A percentile compares a stretch with the other conserved stretches of the same genome.
Evolutionary conservation across 495 filamentous ascomycete genomes (phyloP).

Genomic region (Xylaria cubensis): DNA sequence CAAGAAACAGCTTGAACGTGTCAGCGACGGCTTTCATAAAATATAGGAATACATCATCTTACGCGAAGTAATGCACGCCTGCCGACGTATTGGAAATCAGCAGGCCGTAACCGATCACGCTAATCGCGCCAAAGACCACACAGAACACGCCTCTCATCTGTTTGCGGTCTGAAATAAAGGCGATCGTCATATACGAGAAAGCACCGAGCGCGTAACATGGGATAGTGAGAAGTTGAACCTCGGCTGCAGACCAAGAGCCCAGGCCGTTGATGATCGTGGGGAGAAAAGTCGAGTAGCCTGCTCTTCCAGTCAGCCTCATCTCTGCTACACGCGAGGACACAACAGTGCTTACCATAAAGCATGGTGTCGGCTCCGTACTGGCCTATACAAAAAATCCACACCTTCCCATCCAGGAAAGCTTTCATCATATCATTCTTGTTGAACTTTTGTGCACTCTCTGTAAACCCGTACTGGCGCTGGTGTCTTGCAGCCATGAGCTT

Average conservation of each 20-base stretch:
- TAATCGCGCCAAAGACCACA: conserved; percentile 62
- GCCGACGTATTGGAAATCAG: conserved; percentile 63
- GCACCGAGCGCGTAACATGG: conserved; percentile 77
- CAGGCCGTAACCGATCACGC: conserved; percentile 72
- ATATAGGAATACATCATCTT: conserved; percentile 5
- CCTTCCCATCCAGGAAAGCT: conserved; percentile 66
- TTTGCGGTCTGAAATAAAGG: conserved; percentile 65
- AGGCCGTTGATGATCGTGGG: conserved; percentile 79
- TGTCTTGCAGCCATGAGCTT: conserved; percentile 53
- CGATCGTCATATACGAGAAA: conserved; percentile 66
- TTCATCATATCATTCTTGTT: conserved; percentile 55
- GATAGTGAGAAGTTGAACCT: conserved; percentile 78
- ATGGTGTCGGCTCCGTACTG: conserved; percentile 76
- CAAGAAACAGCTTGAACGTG: conserved; percentile 64
- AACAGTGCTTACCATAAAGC: conserved; percentile 62
- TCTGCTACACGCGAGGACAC: neutral
- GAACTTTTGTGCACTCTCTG: conserved; percentile 66
- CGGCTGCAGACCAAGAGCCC: conserved; percentile 64
- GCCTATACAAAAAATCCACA: conserved; percentile 68
- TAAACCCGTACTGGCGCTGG: conserved; percentile 62
- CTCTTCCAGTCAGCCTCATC: neutral
- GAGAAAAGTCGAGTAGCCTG: conserved; percentile 74
- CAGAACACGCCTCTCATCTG: conserved; percentile 68
- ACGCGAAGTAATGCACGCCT: conserved; percentile 70
- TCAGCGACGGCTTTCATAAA: conserved; percentile 23